phyloP scores from a whole-genome alignment of 1,284 basidiomycete genomes.

The Ustilago loliicola region DNA sequence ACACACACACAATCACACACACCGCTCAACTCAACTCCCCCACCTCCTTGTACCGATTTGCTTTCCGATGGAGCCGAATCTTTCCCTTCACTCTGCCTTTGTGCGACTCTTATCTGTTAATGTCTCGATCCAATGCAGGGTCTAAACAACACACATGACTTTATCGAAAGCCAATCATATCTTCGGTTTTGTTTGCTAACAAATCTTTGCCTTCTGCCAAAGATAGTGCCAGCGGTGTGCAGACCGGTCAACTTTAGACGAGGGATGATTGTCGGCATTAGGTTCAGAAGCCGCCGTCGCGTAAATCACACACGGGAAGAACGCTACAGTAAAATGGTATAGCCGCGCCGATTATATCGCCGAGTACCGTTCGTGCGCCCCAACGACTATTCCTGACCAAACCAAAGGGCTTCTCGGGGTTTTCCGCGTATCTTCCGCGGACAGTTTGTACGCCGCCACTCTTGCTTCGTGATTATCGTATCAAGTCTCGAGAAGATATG shows the following conservation, averaged over 20 bases:
- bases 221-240: not conserved
- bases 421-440: slow-evolving; percentile 6
- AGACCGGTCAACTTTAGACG: not conserved
- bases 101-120: not conserved
- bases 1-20: not conserved
- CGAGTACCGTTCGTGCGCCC: not conserved
- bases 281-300: slow-evolving; percentile 1
- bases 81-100: not conserved
- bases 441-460: not conserved
- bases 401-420: not conserved
- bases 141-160: not conserved
- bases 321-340: not conserved
- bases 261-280: slow-evolving; percentile 8
- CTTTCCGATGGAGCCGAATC: not conserved
- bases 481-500: not conserved
- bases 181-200: slow-evolving; percentile 1
- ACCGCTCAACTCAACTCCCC: not conserved
- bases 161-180: not conserved
- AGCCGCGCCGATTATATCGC: not conserved
- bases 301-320: not conserved
- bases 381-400: not conserved
- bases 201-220: not conserved
- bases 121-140: slow-evolving; percentile 3
- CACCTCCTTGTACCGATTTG: not conserved
- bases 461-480: not conserved